Evolutionary conservation across 805 yeast genomes (phyloP).

Genomic region (Spathaspora gorwiae): DNA sequence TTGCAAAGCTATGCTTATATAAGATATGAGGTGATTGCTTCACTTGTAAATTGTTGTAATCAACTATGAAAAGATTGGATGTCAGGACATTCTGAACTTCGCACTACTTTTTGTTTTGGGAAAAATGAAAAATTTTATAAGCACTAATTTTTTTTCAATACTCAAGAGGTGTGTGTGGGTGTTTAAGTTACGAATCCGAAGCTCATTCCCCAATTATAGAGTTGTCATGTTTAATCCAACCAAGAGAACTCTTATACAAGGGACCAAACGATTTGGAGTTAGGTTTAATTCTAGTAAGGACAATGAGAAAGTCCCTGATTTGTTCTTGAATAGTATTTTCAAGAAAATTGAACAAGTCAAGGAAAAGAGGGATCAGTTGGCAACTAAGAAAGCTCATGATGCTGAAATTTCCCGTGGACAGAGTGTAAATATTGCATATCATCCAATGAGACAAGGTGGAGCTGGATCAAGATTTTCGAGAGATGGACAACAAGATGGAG

Average conservation of each 20-base stretch:
- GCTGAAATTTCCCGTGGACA: not conserved
- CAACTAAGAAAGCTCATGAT: not conserved
- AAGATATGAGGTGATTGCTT: not conserved
- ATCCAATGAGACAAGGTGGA: not conserved
- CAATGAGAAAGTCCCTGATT: conserved; percentile 3
- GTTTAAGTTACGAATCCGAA: too few relatives aligned
- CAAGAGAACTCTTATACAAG: not conserved
- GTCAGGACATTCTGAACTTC: not conserved
- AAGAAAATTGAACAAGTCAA: conserved; percentile 32
- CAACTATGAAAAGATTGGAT: not conserved
- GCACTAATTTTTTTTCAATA: too few relatives aligned
- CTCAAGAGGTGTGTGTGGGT: too few relatives aligned
- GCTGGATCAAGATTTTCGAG: not conserved
- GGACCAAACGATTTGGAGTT: conserved; percentile 1
- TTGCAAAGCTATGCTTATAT: too few relatives aligned
- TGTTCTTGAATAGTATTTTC: conserved; percentile 33
- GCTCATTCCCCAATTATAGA: too few relatives aligned
- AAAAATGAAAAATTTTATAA: too few relatives aligned
- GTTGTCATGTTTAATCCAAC: conserved; percentile 4
- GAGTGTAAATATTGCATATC: not conserved
- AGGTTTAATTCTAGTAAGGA: conserved; percentile 7
- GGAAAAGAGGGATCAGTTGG: conserved; percentile 5
- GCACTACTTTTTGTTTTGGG: too few relatives aligned
- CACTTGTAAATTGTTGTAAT: not conserved
- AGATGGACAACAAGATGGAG: not conserved